phyloP scores from a whole-genome alignment of 345 rosid species.

The Dimocarpus longan region DNA sequence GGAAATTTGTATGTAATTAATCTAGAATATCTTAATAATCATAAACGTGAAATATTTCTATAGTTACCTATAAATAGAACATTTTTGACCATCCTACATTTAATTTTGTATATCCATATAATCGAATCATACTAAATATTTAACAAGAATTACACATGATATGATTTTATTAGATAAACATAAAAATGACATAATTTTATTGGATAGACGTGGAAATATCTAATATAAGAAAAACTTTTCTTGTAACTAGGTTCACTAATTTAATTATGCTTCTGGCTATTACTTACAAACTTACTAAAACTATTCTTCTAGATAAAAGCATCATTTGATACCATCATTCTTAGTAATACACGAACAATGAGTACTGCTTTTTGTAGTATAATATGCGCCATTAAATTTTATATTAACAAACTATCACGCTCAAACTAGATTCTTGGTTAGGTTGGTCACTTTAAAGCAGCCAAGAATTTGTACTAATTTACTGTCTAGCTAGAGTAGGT shows the following conservation, averaged over 20 bases:
- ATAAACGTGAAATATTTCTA: not conserved
- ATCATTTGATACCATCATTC: slow-evolving; percentile 11
- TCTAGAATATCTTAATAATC: no score
- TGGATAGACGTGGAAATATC: no score
- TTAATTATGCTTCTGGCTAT: not conserved
- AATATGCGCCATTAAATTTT: not conserved
- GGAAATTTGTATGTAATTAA: not conserved
- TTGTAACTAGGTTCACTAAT: no score
- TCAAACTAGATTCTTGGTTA: not conserved
- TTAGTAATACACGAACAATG: not conserved
- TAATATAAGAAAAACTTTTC: no score
- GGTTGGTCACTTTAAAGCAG: not conserved
- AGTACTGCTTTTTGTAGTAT: not conserved
- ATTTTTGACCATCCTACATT: not conserved
- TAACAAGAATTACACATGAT: no score
- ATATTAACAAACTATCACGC: not conserved
- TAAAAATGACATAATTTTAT: no score
- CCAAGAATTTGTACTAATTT: not conserved
- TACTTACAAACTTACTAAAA: not conserved
- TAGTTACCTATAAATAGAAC: not conserved
- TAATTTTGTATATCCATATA: not conserved
- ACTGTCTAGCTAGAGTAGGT: no score
- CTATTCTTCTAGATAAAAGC: slow-evolving; percentile 20
- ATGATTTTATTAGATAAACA: no score
- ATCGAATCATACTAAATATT: no score